Conservation (phyloP, 192 early-diverging fungal species). For the Mycoemilia scoparia region DNA sequence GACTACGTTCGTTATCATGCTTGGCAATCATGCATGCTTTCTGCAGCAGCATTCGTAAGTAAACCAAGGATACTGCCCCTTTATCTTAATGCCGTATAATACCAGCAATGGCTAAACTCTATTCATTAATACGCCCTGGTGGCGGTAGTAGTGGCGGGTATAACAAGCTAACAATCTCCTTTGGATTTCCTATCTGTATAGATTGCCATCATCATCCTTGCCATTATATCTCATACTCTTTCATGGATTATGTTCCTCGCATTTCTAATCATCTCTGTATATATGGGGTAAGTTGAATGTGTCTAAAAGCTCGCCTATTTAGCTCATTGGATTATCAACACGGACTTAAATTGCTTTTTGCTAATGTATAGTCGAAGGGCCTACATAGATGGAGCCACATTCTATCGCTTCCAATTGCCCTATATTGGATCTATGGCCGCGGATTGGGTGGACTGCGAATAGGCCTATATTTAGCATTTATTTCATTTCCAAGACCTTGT, state of each 20-base stretch:
- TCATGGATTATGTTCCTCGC: conserved; percentile 22
- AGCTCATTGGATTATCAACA: too few species aligned
- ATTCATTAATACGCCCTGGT: too few species aligned
- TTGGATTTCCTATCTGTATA: too few species aligned
- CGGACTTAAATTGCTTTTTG: conserved; percentile 2
- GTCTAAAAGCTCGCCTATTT: too few species aligned
- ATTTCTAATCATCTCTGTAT: conserved; percentile 2
- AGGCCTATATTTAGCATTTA: conserved; percentile 2
- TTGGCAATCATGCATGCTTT: conserved; percentile 30
- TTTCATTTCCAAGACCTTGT: background rate
- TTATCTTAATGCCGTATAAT: too few species aligned
- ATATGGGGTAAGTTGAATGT: conserved; percentile 24
- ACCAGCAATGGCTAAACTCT: too few species aligned
- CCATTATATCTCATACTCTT: conserved; percentile 14
- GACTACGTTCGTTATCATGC: conserved; percentile 36
- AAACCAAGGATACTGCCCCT: too few species aligned
- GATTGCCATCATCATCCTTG: conserved; percentile 14
- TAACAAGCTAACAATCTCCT: too few species aligned
- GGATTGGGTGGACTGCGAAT: conserved; percentile 53
- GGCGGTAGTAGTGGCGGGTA: too few species aligned
- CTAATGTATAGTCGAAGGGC: conserved; percentile 46
- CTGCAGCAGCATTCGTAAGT: conserved; percentile 8
- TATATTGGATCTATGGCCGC: conserved; percentile 44
- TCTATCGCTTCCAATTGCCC: conserved; percentile 52
- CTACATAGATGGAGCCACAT: conserved; percentile 45